Evolutionary conservation across 2,329 filamentous ascomycete genomes (phyloP).

Genomic region (Fusarium sp.): DNA sequence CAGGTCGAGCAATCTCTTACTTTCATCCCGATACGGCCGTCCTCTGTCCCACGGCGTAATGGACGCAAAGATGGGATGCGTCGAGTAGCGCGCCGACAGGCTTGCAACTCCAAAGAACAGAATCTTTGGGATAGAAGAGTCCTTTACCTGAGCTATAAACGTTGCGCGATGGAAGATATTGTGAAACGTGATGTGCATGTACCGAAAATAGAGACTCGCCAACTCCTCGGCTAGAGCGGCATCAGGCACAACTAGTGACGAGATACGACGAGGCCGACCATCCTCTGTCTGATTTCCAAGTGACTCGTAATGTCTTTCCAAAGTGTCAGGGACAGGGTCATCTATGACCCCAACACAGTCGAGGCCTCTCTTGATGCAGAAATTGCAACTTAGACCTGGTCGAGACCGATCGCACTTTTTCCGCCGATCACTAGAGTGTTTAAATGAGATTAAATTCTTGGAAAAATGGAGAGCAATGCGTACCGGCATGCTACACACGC

Average conservation of each 20-base stretch:
- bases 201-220: constrained; percentile 1
- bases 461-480: background rate
- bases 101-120: background rate
- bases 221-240: constrained; percentile 6
- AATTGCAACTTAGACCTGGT: background rate
- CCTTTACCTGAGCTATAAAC: background rate
- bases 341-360: background rate
- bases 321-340: background rate
- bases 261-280: background rate
- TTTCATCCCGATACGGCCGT: constrained; percentile 3
- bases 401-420: constrained; percentile 13
- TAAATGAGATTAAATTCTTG: background rate
- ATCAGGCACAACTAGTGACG: background rate
- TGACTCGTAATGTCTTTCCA: background rate
- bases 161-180: constrained; percentile 8
- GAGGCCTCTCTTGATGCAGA: constrained; percentile 3
- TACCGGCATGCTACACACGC: constrained; percentile 3
- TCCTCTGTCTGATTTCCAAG: background rate
- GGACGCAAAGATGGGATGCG: background rate
- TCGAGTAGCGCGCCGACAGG: background rate
- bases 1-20: constrained; percentile 4
- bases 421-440: background rate
- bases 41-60: constrained; percentile 9
- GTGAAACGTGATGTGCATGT: constrained; percentile 8
- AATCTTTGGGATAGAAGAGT: background rate